Percentiles rank a stretch among this genome's conserved stretches.
Evolutionary conservation across 768 basidiomycete species (phyloP).

Genomic region (Terana coerulea): DNA sequence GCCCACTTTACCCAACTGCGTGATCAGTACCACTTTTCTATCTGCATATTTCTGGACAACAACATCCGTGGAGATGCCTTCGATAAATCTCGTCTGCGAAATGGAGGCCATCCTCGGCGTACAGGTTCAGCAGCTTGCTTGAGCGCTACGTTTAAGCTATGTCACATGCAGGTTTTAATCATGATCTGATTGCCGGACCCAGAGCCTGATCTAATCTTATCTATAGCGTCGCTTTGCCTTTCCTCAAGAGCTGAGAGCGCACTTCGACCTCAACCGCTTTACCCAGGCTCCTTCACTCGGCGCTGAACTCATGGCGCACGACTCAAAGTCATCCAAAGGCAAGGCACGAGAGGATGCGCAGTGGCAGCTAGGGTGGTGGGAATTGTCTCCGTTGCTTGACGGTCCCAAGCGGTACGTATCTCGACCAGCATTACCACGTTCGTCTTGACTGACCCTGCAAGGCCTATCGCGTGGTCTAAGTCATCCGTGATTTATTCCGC

Average conservation of each 20-base stretch:
- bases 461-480: constrained; percentile 69
- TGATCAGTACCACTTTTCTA: constrained; percentile 79
- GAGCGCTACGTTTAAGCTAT: too few relatives aligned
- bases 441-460: constrained; percentile 24
- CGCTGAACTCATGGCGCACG: constrained; percentile 11
- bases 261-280: too few relatives aligned
- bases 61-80: constrained; percentile 65
- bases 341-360: constrained; percentile 48
- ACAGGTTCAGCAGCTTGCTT: too few relatives aligned
- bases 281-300: too few relatives aligned
- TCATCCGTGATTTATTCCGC: constrained; percentile 68
- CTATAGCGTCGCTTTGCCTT: too few relatives aligned
- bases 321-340: constrained; percentile 44
- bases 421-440: not conserved
- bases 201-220: too few relatives aligned
- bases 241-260: too few relatives aligned
- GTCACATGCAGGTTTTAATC: too few relatives aligned
- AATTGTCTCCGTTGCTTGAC: constrained; percentile 60
- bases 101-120: constrained; percentile 35
- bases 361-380: constrained; percentile 75
- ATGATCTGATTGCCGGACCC: too few relatives aligned
- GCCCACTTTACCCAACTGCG: constrained; percentile 90
- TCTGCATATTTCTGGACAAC: constrained; percentile 79
- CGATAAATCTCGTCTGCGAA: constrained; percentile 48
- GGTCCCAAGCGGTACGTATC: constrained; percentile 45